Evolutionary conservation across 177 flowering plant species (phyloP), one percentile per base, ranked within the genome.

Genomic region (Vitis hybrid): DNA sequence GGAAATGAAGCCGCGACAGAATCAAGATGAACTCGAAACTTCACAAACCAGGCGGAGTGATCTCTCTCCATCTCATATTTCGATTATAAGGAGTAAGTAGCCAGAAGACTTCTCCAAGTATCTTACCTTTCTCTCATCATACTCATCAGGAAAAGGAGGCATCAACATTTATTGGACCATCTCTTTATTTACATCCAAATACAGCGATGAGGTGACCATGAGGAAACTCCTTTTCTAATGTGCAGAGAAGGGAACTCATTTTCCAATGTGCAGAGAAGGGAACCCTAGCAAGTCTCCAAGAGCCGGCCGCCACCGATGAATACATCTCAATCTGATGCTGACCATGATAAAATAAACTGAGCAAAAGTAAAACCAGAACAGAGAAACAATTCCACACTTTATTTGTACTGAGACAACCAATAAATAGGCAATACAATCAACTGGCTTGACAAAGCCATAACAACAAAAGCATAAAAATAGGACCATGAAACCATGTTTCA

Each of bases 311-410:
- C 0, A 71, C 70, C 16, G 16, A 50, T 9, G 74, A 66, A 49
- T 66, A 75, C 5, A 65, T 57, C 64, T 70, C 70, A 55, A 66
- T 69, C 68, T 75, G 62, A 50, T 39, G 61, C 13, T 50, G 10
- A 50, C 0, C 10, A 6, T 50, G 52, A 18, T 18, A 18, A 18
- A 18, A 18, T 18, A 18, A 18, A 18, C 18, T 18, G 18, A 18
- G 18, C 18, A 18, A 18, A 18, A 18, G 18, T 18, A 18, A 18
- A 18, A 18, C 18, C 18, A 18, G 18, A 18, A 18, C 18, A 18
- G 18, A 18, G 18, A 18, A 18, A 18, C 18, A 18, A 18, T 18
- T 18, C 18, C 18, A 18, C 18, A 18, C 18, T 18, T 18, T 18
- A 18, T 18, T 18, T 18, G 18, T 18, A 18, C 18, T 18, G 18